Base-by-base conservation (phyloP, 2,329 filamentous ascomycete genomes). In the Phaeosphaeria sp. region DNA sequence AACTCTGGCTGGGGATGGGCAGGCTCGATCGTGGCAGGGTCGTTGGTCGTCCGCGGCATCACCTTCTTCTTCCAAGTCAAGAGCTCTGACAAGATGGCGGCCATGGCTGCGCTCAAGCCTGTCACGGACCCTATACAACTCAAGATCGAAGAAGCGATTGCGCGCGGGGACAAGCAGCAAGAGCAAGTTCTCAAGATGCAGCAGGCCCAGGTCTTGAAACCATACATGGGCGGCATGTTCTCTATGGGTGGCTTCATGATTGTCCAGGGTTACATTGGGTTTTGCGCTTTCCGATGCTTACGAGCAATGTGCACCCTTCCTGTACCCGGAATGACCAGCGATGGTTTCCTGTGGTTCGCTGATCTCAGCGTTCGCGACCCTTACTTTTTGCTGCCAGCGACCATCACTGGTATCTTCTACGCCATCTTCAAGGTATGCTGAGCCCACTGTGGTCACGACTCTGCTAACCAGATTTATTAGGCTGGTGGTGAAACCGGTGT, bases 291-390 rank as follows among this genome's bases (percentile, higher is more conserved):
- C 82, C 87, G 91, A 59, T 81, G 94, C 46, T 76, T 96, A 62
- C 84, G 87, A 52, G 88, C 84, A 65, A 96, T 97, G 90, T 78
- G 87, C 1, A 76, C 82, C 21, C 80, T 98, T 48, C 94, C 94
- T 3, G 92, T 97, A 5, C 94, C 94, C 0, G 89, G 87, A 1
- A 77, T 98, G 63, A 86, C 91, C 67, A 80, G 79, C 1, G 91
- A 91, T 30, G 89, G 91, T 2, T 78, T 88, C 36, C 78, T 88
- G 42, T 99, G 95, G 95, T 86, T 98, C 65, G 78, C 81, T 1
- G 91, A 98, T 75, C 78, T 99, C 61, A 89, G 92, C 0, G 73
- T 87, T 21, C 76, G 86, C 1, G 95, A 99, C 76, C 94, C 95
- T 0, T 89, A 84, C 68, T 94, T 86, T 66, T 75, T 95, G 42